phyloP scores from a whole-genome alignment of 2,329 filamentous ascomycete species.

The Truncatella angustata region DNA sequence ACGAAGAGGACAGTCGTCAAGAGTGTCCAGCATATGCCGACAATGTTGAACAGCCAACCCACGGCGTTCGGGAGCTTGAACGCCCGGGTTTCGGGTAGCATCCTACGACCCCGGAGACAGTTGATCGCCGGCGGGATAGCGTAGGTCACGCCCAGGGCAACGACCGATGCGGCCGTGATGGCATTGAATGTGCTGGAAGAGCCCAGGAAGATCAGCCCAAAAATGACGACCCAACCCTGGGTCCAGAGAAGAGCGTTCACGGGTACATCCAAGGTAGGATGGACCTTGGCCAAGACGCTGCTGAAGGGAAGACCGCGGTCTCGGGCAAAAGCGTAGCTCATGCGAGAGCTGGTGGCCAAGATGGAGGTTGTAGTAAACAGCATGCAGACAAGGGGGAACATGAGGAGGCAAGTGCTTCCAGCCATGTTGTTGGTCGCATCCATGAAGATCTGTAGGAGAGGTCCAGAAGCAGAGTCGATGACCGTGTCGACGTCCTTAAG shows the following conservation, averaged over 20 bases:
- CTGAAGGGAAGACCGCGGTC: conserved; percentile 64
- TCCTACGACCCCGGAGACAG: conserved; percentile 61
- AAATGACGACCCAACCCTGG: conserved; percentile 59
- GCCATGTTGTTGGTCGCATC: conserved; percentile 60
- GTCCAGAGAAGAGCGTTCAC: conserved; percentile 65
- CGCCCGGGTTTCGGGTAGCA: conserved; percentile 56
- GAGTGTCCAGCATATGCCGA: conserved; percentile 63
- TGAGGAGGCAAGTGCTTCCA: conserved; percentile 62
- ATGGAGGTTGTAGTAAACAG: conserved; percentile 62
- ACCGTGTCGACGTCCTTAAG: conserved; percentile 55
- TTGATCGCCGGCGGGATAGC: conserved; percentile 73
- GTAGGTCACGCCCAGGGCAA: conserved; percentile 70
- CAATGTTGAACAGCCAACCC: conserved; percentile 59
- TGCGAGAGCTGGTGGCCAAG: conserved; percentile 64
- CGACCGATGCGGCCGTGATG: conserved; percentile 68
- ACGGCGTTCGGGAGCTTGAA: conserved; percentile 55
- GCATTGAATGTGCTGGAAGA: conserved; percentile 68
- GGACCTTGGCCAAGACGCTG: conserved; percentile 45
- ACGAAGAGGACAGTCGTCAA: conserved; percentile 75
- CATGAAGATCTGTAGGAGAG: conserved; percentile 60
- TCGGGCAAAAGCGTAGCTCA: conserved; percentile 66
- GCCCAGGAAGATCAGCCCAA: conserved; percentile 69
- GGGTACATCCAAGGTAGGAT: conserved; percentile 60
- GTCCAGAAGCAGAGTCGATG: conserved; percentile 54
- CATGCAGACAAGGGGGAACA: conserved; percentile 64